Base-by-base conservation (phyloP, 768 basidiomycete species). In the Lactifluus rugatus region DNA sequence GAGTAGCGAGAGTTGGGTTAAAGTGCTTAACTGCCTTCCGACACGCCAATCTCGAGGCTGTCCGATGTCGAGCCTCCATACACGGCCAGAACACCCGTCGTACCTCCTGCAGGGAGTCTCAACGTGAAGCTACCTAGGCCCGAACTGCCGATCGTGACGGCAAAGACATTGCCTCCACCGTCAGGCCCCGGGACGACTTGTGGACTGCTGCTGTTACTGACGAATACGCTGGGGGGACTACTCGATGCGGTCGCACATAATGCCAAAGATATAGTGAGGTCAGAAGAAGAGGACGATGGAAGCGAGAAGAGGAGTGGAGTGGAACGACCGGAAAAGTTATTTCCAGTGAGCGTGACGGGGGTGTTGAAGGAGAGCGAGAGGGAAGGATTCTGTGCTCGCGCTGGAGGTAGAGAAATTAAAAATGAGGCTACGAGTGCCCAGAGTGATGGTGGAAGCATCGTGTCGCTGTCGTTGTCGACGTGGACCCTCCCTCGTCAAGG, bases 41-140 rank as follows among this genome's bases (percentile, higher is more conserved):
- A 84, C 1, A 83, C 71, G 3, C 77, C 81, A 13, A 89, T 63
- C 65, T 89, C 79, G 57, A 86, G 83, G 78, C 70, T 26, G 76
- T 70, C 46, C 74, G 68, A 16, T 66, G 68, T 42, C 66, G 66
- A 6, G 11, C 55, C 56, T 28, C 67, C 66, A 44, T 77, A 74
- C 7, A 85, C 75, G 0, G 77, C 73, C 25, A 89, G 65, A 21
- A 78, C 70, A 1, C 81, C 85, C 21, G 45, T 34, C 21, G 48
- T 16, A 13, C 3, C 37, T 1, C 83, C 84, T 4, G 69, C 63
- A 0, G 66, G 59, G 44, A 80, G 74, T 16, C 62, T 25, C 0
- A 81, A 81, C 0, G 72, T 75, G 76, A 81, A 84, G 31, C 61
- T 70, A 4, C 83, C 85, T 17, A 69, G 68, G 2, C 85, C 86